phyloP scores from a whole-genome alignment of 2,329 filamentous ascomycete species.

The Magnaporthiopsis incrustans region DNA sequence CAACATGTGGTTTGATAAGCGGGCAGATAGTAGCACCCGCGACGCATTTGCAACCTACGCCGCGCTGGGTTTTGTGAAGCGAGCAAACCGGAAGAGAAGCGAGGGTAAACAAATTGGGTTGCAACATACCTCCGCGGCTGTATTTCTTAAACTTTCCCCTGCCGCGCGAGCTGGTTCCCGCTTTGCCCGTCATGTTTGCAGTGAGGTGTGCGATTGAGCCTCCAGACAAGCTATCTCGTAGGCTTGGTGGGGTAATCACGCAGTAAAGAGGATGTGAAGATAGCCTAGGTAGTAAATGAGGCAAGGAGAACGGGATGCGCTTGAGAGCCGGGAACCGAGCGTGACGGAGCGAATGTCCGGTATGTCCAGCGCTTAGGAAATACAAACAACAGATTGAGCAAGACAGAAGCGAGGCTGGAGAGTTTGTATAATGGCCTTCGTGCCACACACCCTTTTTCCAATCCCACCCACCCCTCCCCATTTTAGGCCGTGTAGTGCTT shows the following conservation, averaged over 20 bases:
- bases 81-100: neutral
- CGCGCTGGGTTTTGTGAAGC: neutral
- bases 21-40: neutral
- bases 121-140: slow-evolving; percentile 70
- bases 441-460: too few relatives aligned
- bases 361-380: neutral
- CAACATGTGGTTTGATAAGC: neutral
- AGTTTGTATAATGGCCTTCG: too few relatives aligned
- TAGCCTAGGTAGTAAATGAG: neutral
- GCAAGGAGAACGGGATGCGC: neutral
- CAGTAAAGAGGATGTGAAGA: neutral
- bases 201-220: neutral
- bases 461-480: too few relatives aligned
- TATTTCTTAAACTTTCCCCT: slow-evolving; percentile 94
- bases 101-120: neutral
- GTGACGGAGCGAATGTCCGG: too few relatives aligned
- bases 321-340: too few relatives aligned
- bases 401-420: neutral
- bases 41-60: too few relatives aligned
- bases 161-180: slow-evolving; percentile 54
- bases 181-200: slow-evolving; percentile 34
- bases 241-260: slow-evolving; percentile 3
- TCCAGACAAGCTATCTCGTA: neutral
- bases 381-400: neutral
- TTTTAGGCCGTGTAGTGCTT: too few relatives aligned